Evolutionary conservation across 1,284 basidiomycete species (phyloP).

Genomic region (Ustilago nuda): DNA sequence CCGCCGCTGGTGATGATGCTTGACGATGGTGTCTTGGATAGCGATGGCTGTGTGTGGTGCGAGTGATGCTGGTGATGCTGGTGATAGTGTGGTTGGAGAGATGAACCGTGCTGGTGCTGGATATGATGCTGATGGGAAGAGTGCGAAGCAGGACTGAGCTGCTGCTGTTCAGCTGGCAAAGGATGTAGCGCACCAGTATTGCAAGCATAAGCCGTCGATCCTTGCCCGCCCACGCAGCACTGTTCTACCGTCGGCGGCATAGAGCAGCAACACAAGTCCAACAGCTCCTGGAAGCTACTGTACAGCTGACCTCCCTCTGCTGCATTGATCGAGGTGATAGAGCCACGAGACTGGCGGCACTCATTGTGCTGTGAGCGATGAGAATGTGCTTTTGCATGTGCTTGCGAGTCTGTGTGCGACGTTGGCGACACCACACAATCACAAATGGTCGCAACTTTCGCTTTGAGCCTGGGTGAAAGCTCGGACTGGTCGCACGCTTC

Average conservation of each 20-base stretch:
- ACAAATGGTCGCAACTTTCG: conserved; percentile 8
- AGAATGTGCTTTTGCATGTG: neutral
- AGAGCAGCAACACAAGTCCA: conserved; percentile 52
- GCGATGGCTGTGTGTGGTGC: conserved; percentile 7
- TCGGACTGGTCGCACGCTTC: conserved; percentile 30
- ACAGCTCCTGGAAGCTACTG: conserved; percentile 51
- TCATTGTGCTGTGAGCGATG: conserved; percentile 17
- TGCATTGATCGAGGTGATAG: conserved; percentile 13
- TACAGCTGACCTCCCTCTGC: conserved; percentile 32
- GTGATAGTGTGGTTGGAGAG: neutral
- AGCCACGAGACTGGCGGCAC: conserved; percentile 38
- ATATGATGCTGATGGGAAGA: conserved; percentile 5
- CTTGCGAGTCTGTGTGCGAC: neutral
- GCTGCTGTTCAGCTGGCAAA: conserved; percentile 6
- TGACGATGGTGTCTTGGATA: conserved; percentile 33
- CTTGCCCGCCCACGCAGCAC: conserved; percentile 24
- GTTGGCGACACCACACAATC: conserved; percentile 9
- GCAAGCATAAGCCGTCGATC: conserved; percentile 16
- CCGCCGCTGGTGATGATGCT: conserved; percentile 27
- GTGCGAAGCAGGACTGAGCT: conserved; percentile 3
- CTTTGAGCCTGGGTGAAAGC: conserved; percentile 2
- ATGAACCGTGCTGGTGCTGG: neutral
- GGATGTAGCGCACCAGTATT: conserved; percentile 8
- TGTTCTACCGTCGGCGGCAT: conserved; percentile 44
- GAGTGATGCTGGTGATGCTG: neutral